Percentiles rank a stretch among this genome's conserved stretches.
Evolutionary conservation across 1,139 yeast genomes (phyloP).

Genomic region (Suzukiozyma palmioleophila): DNA sequence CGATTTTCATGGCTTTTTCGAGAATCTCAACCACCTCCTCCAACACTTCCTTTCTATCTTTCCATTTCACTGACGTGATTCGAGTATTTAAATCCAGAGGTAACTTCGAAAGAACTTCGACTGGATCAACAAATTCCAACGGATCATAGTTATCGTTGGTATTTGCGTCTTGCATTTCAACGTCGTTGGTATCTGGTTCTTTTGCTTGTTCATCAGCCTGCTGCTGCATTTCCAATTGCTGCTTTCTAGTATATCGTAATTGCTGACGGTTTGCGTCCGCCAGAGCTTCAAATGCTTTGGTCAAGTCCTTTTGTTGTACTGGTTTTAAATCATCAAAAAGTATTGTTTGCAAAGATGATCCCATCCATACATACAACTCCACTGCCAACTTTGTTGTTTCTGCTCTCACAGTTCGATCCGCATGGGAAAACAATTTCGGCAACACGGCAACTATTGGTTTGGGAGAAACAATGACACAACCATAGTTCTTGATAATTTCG

Average conservation of each 20-base stretch:
- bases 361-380: conserved; percentile 74
- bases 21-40: conserved; percentile 60
- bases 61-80: conserved; percentile 73
- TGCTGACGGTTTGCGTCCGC: conserved; percentile 46
- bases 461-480: conserved; percentile 65
- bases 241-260: conserved; percentile 51
- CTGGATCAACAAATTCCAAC: conserved; percentile 37
- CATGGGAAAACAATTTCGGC: conserved; percentile 74
- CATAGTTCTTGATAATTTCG: conserved; percentile 59
- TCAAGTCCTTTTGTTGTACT: conserved; percentile 84
- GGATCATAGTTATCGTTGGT: conserved; percentile 28
- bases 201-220: conserved; percentile 15
- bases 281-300: conserved; percentile 61
- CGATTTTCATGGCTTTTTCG: conserved; percentile 43
- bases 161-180: conserved; percentile 37
- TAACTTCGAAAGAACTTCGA: conserved; percentile 58
- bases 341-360: conserved; percentile 54
- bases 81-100: conserved; percentile 59
- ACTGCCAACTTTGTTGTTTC: conserved; percentile 71
- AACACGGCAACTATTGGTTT: conserved; percentile 55
- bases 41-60: conserved; percentile 82
- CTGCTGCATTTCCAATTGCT: conserved; percentile 22
- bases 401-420: conserved; percentile 81
- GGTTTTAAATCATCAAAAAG: conserved; percentile 78
- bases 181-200: conserved; percentile 14